Evolutionary conservation across 805 yeast genomes (phyloP), one percentile per base, ranked within the genome.

Genomic region (Cyberlindnera petersonii): DNA sequence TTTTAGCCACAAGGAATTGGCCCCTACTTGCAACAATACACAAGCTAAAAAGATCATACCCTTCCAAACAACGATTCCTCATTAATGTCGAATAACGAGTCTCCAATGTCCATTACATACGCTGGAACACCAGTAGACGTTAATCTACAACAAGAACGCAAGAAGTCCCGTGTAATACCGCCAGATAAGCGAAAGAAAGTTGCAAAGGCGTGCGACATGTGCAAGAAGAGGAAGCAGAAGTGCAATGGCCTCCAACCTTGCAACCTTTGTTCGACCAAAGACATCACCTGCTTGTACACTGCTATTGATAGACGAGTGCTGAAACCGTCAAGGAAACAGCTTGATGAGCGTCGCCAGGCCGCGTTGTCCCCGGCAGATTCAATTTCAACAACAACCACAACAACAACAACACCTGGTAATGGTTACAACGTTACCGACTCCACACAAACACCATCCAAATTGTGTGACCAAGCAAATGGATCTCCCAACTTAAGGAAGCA

Each of bases 131-230:
- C 42, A 4, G 38, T 42, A 19, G 35, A 40, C 32, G 9, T 20
- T 22, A 20, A 16, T 17, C 11, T 26, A 4, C 26, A 15, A 23
- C 24, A 26, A 14, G 41, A 36, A 34, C 43, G 37, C 31, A 53
- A 48, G 46, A 55, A 49, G 27, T 37, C 46, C 16, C 37, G 59
- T 13, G 44, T 47, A 15, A 52, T 53, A 5, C 57, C 59, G 1
- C 55, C 59, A 6, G 59, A 55, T 10, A 40, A 46, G 11, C 39
- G 69, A 17, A 66, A 68, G 48, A 69, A 71, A 40, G 71, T 69
- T 16, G 66, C 74, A 1, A 59, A 63, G 42, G 76, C 76, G 8
- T 71, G 76, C 44, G 74, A 71, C 44, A 55, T 56, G 36, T 71
- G 75, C 55, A 69, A 68, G 53, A 62, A 59, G 34, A 49, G 74